Evolutionary conservation across 352 stramenopile species (phyloP), one percentile per base, ranked within the genome.

Genomic region (Globisporangium recalcitrans): DNA sequence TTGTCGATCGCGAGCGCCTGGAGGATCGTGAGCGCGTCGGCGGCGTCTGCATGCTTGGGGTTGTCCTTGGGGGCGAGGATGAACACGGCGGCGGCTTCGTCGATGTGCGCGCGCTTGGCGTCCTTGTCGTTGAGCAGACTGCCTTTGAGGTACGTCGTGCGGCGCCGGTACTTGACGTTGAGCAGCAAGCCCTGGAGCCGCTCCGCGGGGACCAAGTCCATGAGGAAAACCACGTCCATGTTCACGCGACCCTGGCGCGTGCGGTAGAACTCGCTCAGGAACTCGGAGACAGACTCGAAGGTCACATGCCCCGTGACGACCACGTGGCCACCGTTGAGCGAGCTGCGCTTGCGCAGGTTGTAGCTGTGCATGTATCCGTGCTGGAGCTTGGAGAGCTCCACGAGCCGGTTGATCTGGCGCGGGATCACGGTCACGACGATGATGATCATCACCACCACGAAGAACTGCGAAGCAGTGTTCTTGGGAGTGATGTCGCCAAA

Each of bases 231-330:
- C 4, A 88, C 77, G 47, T 86, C 77, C 76, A 88, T 85, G 58
- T 83, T 80, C 36, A 88, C 70, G 47, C 75, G 73, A 32, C 79
- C 79, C 38, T 82, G 75, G 1, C 76, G 67, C 48, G 68, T 60
- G 40, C 77, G 74, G 58, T 88, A 88, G 55, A 88, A 88, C 62
- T 88, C 79, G 54, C 67, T 65, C 16, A 88, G 67, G 49, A 88
- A 88, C 27, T 77, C 75, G 10, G 73, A 64, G 7, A 78, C 69
- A 0, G 72, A 73, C 52, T 86, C 77, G 59, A 71, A 66, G 29
- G 62, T 75, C 47, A 88, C 69, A 52, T 70, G 63, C 11, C 79
- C 79, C 0, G 71, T 80, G 36, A 88, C 73, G 9, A 86, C 63
- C 6, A 86, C 75, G 58, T 86, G 79, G 13, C 79, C 77, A 3